These are phyloP conservation scores for Bryoglossum gracile DNA, from an alignment of 495 filamentous ascomycete species.

Conservation along the genomic window DNA sequence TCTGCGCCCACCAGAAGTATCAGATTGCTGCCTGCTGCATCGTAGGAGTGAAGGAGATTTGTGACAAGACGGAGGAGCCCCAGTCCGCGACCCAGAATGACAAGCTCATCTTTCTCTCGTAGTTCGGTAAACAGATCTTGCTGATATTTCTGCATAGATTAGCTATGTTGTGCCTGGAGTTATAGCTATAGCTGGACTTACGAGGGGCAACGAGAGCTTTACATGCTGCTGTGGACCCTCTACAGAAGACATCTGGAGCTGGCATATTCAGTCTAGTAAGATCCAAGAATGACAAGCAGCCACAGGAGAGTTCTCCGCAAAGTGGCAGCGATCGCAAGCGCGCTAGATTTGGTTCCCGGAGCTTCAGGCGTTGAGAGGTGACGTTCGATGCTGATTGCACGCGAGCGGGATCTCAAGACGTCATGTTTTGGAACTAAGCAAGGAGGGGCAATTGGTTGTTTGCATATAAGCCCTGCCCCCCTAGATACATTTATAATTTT, in stretches of 20 bases:
- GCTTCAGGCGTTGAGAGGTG: neutral
- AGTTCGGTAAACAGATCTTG: conserved; percentile 90
- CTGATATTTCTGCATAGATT: conserved; percentile 57
- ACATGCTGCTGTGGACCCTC: conserved; percentile 59
- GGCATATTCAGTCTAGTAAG: conserved; percentile 16
- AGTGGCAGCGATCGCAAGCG: neutral
- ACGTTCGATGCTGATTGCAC: neutral
- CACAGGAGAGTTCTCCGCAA: conserved; percentile 5
- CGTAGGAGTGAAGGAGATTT: conserved; percentile 92
- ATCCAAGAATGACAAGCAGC: conserved; percentile 8
- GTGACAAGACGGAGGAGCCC: conserved; percentile 85
- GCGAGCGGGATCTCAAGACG: neutral
- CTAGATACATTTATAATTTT: neutral
- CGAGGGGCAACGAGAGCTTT: conserved; percentile 88
- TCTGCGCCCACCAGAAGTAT: conserved; percentile 86
- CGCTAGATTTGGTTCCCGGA: neutral
- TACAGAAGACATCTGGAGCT: conserved; percentile 47
- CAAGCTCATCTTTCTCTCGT: conserved; percentile 83
- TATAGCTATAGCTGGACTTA: too few relatives aligned
- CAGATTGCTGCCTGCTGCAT: conserved; percentile 90
- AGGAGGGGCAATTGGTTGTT: neutral
- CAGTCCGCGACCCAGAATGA: conserved; percentile 84
- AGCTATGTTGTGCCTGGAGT: too few relatives aligned
- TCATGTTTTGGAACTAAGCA: too few relatives aligned
- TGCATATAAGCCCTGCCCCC: too few relatives aligned